Evolutionary conservation across 306 rosid genomes (phyloP).

Genomic region (Vigna hirtella): DNA sequence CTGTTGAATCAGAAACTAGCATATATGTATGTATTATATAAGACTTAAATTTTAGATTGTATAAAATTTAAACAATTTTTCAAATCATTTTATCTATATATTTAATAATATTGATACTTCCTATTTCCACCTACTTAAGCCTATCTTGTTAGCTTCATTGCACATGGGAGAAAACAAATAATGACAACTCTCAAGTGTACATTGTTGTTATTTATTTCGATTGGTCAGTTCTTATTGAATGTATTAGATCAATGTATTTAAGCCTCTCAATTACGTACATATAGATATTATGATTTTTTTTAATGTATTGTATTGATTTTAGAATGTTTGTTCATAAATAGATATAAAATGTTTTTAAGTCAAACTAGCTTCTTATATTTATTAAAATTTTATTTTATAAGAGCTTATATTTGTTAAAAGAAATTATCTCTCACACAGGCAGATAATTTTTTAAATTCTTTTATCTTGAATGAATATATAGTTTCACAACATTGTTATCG

Average conservation of each 20-base stretch:
- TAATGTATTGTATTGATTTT: no score
- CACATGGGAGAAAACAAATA: conserved; percentile 11
- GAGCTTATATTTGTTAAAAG: background rate
- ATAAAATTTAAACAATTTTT: no score
- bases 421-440: background rate
- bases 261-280: background rate
- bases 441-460: background rate
- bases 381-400: background rate
- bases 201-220: conserved; percentile 1
- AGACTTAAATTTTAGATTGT: no score
- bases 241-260: background rate
- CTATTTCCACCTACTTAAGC: background rate
- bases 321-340: background rate
- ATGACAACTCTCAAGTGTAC: background rate
- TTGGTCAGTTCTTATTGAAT: background rate
- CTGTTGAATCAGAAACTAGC: no score
- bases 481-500: background rate
- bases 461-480: background rate
- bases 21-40: no score
- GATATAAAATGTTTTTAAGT: background rate
- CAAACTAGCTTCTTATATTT: background rate
- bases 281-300: background rate
- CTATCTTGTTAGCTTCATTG: conserved; percentile 1
- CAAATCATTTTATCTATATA: no score
- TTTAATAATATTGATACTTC: no score